These are phyloP conservation scores for Magnusiomyces magnusii DNA, from an alignment of 1,139 yeast species.

Conservation along the genomic window DNA sequence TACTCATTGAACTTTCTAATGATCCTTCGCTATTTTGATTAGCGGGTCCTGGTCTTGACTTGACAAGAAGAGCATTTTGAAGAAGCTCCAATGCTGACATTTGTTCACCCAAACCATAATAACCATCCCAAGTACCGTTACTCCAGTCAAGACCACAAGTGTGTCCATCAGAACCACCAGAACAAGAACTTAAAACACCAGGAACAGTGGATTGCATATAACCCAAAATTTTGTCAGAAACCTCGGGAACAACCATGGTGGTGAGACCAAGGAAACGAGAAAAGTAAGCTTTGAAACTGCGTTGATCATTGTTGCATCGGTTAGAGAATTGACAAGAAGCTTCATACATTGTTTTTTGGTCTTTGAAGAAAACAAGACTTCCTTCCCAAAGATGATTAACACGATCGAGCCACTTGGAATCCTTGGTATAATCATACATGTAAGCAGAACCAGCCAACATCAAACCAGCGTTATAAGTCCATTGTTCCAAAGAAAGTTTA, in stretches of 20 bases:
- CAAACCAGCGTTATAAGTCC: conserved; percentile 87
- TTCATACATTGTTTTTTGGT: conserved; percentile 60
- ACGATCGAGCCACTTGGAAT: conserved; percentile 59
- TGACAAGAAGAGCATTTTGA: conserved; percentile 34
- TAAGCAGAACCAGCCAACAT: conserved; percentile 76
- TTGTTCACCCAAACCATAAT: conserved; percentile 86
- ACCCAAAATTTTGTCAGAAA: conserved; percentile 44
- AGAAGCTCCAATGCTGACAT: conserved; percentile 79
- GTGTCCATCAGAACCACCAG: conserved; percentile 81
- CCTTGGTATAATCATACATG: conserved; percentile 64
- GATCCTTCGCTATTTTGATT: not conserved
- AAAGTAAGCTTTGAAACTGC: conserved; percentile 80
- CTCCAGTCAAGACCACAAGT: conserved; percentile 89
- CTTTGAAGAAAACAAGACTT: conserved; percentile 51
- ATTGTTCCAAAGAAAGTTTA: conserved; percentile 49
- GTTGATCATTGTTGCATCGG: conserved; percentile 76
- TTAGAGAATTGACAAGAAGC: conserved; percentile 63
- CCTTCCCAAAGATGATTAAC: conserved; percentile 34
- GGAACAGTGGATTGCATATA: conserved; percentile 56
- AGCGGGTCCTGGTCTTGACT: conserved; percentile 5
- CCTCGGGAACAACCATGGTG: conserved; percentile 59
- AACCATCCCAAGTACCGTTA: conserved; percentile 60
- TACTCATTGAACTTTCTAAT: not conserved
- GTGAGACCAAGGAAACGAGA: conserved; percentile 70
- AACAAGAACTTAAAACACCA: conserved; percentile 77